phyloP scores from a whole-genome alignment of 192 early-diverging fungal genomes.

The Coemansia sp. region DNA sequence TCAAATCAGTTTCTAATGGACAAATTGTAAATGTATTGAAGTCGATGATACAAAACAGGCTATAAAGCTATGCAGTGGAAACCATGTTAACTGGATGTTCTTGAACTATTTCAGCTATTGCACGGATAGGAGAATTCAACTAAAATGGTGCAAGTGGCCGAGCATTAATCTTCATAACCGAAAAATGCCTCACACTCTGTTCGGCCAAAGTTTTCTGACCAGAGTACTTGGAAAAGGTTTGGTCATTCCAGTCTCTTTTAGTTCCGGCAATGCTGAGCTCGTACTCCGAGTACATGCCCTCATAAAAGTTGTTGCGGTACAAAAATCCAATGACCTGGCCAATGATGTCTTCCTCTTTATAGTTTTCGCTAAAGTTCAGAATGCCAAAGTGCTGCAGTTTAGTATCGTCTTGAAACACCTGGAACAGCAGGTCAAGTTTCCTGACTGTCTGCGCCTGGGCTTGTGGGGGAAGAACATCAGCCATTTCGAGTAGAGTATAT shows the following conservation, averaged over 20 bases:
- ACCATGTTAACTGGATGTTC: neutral
- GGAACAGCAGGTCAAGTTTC: neutral
- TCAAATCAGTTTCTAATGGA: neutral
- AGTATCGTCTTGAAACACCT: neutral
- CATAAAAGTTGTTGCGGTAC: slow-evolving; percentile 6
- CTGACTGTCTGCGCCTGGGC: neutral
- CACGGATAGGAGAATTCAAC: neutral
- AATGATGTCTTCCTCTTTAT: neutral
- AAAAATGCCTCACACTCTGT: neutral
- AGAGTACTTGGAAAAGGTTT: neutral
- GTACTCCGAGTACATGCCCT: slow-evolving; percentile 5
- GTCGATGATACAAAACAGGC: neutral
- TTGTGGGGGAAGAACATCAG: neutral
- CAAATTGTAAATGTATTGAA: neutral
- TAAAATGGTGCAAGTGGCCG: neutral
- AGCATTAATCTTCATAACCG: slow-evolving; percentile 1
- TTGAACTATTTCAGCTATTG: neutral
- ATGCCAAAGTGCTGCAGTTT: slow-evolving; percentile 13
- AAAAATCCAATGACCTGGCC: slow-evolving; percentile 7
- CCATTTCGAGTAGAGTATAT: neutral
- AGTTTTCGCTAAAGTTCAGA: slow-evolving; percentile 7
- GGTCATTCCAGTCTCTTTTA: slow-evolving; percentile 5
- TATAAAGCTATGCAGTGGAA: neutral
- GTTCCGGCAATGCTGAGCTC: slow-evolving; percentile 1
- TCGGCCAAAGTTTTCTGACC: neutral